Evolutionary conservation across 805 yeast species (phyloP), one percentile per base, ranked within the genome.

Genomic region (Groenewaldozyma tartarivorans): DNA sequence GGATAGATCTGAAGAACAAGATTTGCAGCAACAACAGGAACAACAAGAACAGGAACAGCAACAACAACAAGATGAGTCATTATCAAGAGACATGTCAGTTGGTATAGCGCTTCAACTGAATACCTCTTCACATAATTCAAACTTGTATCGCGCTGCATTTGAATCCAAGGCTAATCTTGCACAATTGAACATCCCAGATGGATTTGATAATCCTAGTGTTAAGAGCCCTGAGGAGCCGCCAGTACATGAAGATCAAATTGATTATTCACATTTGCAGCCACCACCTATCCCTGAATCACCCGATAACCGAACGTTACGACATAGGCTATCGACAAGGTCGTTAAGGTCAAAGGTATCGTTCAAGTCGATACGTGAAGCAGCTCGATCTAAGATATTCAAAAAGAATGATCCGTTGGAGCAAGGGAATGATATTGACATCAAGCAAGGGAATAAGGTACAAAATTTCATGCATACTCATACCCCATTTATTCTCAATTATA

Each of bases 401-500:
- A 7, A 24, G 29, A 7, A 24, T 7, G 11, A 24, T 7, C 29
- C 7, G 11, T 13, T 24, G 29, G 29, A 24, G 29, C 29, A 24
- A 24, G 13, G 13, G 7, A 24, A 7, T 7, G 29, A 24, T 7
- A 4, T 16, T 21, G 4, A 17, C 17, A 15, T 5, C 11, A 4
- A 4, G 6, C 16, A 5, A 3, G 22, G 21, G 24, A 9, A 16
- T 4, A 15, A 19, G 13, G 7, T 15, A 7, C 36, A 15, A 4
- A 35, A 20, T 15, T 20, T 11, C 17, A 18, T 9, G 13, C 32
- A 15, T 21, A 13, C 21, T 20, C 98, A 92, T 57, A 72, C 82
- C 5, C 87, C 96, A 2, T 90, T 92, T 56, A 71, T 88, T 26
- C 67, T 92, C 51, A 75, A 81, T 58, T 80, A 75, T 57, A 77